phyloP scores from a whole-genome alignment of 768 basidiomycete genomes.

The Podaxis sp. region DNA sequence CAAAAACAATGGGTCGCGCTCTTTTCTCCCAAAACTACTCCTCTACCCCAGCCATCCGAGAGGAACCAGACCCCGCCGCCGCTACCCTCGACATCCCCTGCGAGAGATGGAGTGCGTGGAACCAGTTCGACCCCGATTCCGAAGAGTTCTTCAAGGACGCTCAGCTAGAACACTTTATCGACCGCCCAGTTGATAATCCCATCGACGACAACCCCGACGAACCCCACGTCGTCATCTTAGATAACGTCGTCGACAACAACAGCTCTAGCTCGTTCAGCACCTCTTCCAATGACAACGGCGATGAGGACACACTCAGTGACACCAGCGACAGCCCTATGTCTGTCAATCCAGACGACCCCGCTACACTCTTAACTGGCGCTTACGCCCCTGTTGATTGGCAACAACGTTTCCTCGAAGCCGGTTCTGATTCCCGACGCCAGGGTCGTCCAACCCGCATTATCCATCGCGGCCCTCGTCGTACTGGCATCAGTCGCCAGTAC shows the following conservation, averaged over 20 bases:
- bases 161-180: conserved; percentile 64
- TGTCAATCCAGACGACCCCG: conserved; percentile 36
- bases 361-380: conserved; percentile 32
- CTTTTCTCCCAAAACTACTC: conserved; percentile 47
- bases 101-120: conserved; percentile 61
- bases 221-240: conserved; percentile 21
- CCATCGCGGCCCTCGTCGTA: conserved; percentile 3
- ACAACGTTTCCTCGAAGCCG: conserved; percentile 15
- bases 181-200: conserved; percentile 31
- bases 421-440: conserved; percentile 6
- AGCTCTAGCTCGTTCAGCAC: conserved; percentile 32
- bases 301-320: conserved; percentile 12
- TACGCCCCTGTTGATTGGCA: conserved; percentile 25
- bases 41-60: conserved; percentile 34
- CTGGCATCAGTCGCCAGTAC: conserved; percentile 1
- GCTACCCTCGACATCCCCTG: conserved; percentile 36
- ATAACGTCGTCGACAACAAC: conserved; percentile 23
- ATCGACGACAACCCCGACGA: conserved; percentile 6
- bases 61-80: conserved; percentile 37
- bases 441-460: conserved; percentile 12
- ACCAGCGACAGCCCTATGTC: conserved; percentile 42
- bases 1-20: conserved; percentile 50
- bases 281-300: conserved; percentile 39
- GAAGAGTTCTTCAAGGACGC: conserved; percentile 67
- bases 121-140: conserved; percentile 77